phyloP scores from a whole-genome alignment of 2,329 filamentous ascomycete species.

The Penicillium sp. region DNA sequence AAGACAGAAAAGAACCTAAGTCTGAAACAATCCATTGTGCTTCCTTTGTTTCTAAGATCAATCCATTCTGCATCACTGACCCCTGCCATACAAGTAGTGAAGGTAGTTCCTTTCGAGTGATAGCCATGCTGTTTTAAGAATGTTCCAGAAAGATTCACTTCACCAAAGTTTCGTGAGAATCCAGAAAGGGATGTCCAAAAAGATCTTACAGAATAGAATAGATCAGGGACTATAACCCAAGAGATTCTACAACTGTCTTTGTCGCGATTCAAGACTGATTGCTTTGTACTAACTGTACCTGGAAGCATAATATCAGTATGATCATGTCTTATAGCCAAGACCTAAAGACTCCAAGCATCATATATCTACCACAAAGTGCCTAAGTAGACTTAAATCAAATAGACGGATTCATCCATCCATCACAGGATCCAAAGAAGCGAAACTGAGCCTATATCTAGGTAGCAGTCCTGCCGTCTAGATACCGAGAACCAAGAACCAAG shows the following conservation, averaged over 20 bases:
- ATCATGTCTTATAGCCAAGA: background rate
- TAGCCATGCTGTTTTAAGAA: background rate
- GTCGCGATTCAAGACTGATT: constrained; percentile 3
- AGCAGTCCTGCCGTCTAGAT: no score
- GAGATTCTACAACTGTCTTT: background rate
- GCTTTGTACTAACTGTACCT: background rate
- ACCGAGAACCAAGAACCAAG: background rate
- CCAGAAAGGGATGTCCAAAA: background rate
- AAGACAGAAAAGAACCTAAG: no score
- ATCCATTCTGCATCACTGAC: background rate
- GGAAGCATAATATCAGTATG: background rate
- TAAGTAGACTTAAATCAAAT: background rate
- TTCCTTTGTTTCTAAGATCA: background rate
- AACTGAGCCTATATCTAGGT: background rate
- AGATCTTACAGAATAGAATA: constrained; percentile 1
- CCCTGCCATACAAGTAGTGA: background rate
- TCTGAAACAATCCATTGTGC: constrained; percentile 6
- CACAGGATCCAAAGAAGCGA: background rate
- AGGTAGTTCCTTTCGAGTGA: background rate
- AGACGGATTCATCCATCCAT: background rate
- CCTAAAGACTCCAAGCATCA: background rate
- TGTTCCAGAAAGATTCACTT: background rate
- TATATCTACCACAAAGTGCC: background rate
- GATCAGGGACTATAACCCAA: background rate
- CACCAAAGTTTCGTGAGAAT: background rate